These are phyloP conservation scores for Claviceps cyperi DNA, from an alignment of 2,329 filamentous ascomycete genomes.

Conservation along the genomic window DNA sequence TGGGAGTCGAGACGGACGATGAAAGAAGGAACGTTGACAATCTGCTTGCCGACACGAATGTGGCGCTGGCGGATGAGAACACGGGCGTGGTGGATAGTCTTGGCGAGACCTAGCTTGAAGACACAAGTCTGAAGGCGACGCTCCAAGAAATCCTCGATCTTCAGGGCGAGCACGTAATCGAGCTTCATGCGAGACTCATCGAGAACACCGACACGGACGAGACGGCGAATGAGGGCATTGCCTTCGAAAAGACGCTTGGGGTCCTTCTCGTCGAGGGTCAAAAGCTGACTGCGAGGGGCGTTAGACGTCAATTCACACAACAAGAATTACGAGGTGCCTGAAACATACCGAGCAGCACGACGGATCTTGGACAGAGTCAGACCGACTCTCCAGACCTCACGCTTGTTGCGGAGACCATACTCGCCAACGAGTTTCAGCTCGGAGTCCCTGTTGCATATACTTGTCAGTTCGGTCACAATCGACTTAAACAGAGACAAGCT, in stretches of 20 bases:
- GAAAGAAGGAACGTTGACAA: slow-evolving; percentile 99
- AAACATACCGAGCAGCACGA: slow-evolving; percentile 91
- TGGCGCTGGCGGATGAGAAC: slow-evolving; percentile 99
- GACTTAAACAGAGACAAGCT: slow-evolving; percentile 98
- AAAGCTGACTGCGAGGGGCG: slow-evolving; percentile 63
- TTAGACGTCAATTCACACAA: slow-evolving; percentile 11
- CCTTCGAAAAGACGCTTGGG: slow-evolving; percentile 99
- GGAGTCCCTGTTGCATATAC: slow-evolving; percentile 63
- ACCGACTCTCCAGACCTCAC: slow-evolving; percentile 99
- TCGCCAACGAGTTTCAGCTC: slow-evolving; percentile 99
- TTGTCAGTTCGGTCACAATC: slow-evolving; percentile 61
- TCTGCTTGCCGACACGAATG: slow-evolving; percentile 99
- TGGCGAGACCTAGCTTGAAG: slow-evolving; percentile 99
- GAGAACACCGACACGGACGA: slow-evolving; percentile 98
- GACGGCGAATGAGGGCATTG: slow-evolving; percentile 99
- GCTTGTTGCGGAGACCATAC: slow-evolving; percentile 99
- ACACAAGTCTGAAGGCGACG: slow-evolving; percentile 98
- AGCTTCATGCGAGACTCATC: slow-evolving; percentile 99
- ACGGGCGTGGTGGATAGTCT: slow-evolving; percentile 99
- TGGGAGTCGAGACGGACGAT: slow-evolving; percentile 99
- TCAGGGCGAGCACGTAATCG: slow-evolving; percentile 99
- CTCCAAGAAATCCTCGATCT: slow-evolving; percentile 99
- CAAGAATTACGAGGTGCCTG: not conserved
- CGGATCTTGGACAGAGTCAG: slow-evolving; percentile 99
- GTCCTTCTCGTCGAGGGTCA: slow-evolving; percentile 99